phyloP scores from a whole-genome alignment of 164 flowering plant genomes.

The Nymphaea colorata region DNA sequence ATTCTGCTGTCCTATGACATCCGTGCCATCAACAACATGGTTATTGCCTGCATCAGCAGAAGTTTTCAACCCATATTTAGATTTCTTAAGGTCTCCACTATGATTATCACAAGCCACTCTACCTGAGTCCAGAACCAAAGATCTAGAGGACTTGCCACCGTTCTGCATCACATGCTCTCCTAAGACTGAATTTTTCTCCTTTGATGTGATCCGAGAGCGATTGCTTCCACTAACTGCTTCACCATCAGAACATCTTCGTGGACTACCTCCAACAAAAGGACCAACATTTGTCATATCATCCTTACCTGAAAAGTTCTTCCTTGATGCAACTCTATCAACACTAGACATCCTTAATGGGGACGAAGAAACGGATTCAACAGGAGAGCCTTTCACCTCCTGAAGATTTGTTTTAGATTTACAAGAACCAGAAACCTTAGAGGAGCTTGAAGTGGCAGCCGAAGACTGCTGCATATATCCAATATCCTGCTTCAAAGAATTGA shows the following conservation, averaged over 20 bases:
- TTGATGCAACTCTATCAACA: constrained; percentile 29
- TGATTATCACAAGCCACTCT: constrained; percentile 9
- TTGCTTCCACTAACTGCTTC: constrained; percentile 39
- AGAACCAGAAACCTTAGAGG: constrained; percentile 83
- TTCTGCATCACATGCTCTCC: constrained; percentile 21
- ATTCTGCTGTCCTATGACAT: constrained; percentile 14
- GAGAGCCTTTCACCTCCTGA: constrained; percentile 70
- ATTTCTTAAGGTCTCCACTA: constrained; percentile 22
- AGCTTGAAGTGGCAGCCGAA: constrained; percentile 81
- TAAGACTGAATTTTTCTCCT: constrained; percentile 20
- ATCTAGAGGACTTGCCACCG: constrained; percentile 4
- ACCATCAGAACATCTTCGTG: constrained; percentile 33
- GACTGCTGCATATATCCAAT: constrained; percentile 23
- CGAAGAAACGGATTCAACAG: constrained; percentile 94
- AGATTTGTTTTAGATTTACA: constrained; percentile 37
- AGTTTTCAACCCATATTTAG: constrained; percentile 8
- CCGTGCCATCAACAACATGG: constrained; percentile 17
- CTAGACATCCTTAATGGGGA: constrained; percentile 61
- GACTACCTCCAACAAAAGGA: constrained; percentile 19
- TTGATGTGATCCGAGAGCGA: constrained; percentile 23
- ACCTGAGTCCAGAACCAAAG: constrained; percentile 18
- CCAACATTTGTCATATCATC: constrained; percentile 25
- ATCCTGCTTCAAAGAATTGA: constrained; percentile 41
- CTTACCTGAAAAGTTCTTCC: constrained; percentile 18
- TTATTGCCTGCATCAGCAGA: constrained; percentile 4